These are phyloP conservation scores for Anthracocystis walkeri DNA, from an alignment of 1,284 basidiomycete species.

Conservation along the genomic window DNA sequence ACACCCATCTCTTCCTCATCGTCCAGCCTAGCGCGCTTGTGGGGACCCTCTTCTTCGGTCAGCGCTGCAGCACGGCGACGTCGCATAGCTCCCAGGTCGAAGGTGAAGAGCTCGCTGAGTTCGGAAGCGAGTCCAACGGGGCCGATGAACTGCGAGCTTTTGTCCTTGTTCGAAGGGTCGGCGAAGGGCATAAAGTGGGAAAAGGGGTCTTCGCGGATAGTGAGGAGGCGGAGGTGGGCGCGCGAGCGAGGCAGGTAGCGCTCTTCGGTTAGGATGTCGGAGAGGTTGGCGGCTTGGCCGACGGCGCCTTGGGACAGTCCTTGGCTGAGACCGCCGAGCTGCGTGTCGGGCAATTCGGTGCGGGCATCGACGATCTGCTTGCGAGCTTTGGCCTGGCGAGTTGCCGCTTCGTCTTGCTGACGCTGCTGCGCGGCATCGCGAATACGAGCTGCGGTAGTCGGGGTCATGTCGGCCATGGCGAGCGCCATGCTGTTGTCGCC, in stretches of 20 bases:
- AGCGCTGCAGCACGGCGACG: conserved; percentile 65
- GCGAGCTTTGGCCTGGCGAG: conserved; percentile 57
- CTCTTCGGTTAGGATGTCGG: conserved; percentile 78
- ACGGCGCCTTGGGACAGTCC: conserved; percentile 73
- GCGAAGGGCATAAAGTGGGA: conserved; percentile 80
- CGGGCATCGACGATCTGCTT: conserved; percentile 71
- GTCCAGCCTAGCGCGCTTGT: conserved; percentile 63
- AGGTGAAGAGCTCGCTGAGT: conserved; percentile 83
- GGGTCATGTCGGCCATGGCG: conserved; percentile 71
- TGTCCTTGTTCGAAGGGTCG: conserved; percentile 75
- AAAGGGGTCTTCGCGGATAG: conserved; percentile 85
- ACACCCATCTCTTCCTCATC: conserved; percentile 68
- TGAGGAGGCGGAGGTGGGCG: conserved; percentile 81
- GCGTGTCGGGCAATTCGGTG: conserved; percentile 73
- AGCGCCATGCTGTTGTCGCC: conserved; percentile 55
- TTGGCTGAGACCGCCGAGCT: conserved; percentile 44
- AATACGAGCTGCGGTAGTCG: conserved; percentile 72
- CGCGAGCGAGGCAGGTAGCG: conserved; percentile 85
- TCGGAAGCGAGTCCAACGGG: conserved; percentile 84
- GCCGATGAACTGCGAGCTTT: conserved; percentile 76
- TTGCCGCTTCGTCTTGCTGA: conserved; percentile 47
- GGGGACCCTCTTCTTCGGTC: conserved; percentile 63
- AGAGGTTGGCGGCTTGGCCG: conserved; percentile 76
- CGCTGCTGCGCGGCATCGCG: conserved; percentile 58
- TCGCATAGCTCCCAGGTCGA: conserved; percentile 74